Percentiles rank a stretch among this genome's conserved stretches.
Conservation (phyloP, 768 basidiomycete species). For the Phylloporus rhodoxanthus region DNA sequence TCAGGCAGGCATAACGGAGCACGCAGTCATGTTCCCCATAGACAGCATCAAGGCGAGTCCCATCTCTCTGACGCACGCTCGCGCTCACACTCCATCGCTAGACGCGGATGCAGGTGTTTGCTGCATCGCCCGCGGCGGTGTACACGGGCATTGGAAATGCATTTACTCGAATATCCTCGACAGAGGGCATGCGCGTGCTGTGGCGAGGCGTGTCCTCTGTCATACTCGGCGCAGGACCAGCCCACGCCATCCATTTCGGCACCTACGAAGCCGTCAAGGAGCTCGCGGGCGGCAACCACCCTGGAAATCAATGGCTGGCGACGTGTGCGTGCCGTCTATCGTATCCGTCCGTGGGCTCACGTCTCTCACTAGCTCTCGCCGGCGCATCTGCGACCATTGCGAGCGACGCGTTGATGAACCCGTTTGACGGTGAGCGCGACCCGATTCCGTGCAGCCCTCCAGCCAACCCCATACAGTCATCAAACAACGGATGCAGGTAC, state of each 20-base stretch:
- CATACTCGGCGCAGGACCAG: conserved; percentile 93
- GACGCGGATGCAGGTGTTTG: conserved; percentile 99
- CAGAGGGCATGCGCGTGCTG: conserved; percentile 84
- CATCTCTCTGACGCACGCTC: background rate
- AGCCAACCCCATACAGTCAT: conserved; percentile 57
- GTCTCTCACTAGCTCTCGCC: conserved; percentile 61
- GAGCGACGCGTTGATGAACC: conserved; percentile 98
- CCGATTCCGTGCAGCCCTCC: background rate
- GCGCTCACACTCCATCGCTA: conserved; percentile 28
- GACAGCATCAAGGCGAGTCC: conserved; percentile 92
- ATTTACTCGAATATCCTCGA: conserved; percentile 86
- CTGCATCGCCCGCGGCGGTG: conserved; percentile 75
- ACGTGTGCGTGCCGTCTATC: conserved; percentile 60
- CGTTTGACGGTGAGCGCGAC: conserved; percentile 81
- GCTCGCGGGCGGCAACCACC: conserved; percentile 75
- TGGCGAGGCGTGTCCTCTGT: conserved; percentile 98
- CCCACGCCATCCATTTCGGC: conserved; percentile 97
- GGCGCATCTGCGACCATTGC: conserved; percentile 94
- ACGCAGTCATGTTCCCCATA: conserved; percentile 97
- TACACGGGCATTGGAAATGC: conserved; percentile 90
- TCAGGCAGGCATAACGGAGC: conserved; percentile 97
- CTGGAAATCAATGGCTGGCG: conserved; percentile 76
- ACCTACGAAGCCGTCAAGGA: conserved; percentile 94
- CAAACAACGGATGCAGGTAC: conserved; percentile 99
- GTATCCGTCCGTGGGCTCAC: conserved; percentile 6